Evolutionary conservation across 306 rosid genomes (phyloP).

Genomic region (Castanea crenata): DNA sequence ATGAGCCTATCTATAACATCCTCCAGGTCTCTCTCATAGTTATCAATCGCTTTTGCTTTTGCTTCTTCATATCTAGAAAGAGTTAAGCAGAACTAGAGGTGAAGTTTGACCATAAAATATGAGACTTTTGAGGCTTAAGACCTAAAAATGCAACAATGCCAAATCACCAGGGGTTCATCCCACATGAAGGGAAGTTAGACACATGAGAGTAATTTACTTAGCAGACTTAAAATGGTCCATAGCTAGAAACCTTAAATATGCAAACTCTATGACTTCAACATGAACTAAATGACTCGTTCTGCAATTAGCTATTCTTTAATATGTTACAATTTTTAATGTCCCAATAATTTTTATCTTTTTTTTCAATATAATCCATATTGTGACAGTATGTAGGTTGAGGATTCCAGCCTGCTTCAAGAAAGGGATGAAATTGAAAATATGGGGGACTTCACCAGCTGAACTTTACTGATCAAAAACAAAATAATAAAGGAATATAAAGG

Average conservation of each 20-base stretch:
- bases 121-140: background rate
- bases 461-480: no score
- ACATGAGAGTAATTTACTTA: background rate
- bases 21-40: constrained; percentile 92
- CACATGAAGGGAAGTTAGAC: background rate
- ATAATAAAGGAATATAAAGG: no score
- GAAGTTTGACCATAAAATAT: background rate
- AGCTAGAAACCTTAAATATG: background rate
- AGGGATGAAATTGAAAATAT: no score
- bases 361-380: no score
- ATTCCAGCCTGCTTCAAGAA: no score
- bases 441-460: no score
- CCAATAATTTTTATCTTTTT: no score
- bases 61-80: constrained; percentile 80
- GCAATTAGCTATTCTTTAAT: background rate
- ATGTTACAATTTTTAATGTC: no score
- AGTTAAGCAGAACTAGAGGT: constrained; percentile 42
- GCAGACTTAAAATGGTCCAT: background rate
- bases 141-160: background rate
- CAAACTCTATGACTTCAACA: background rate
- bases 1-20: constrained; percentile 94
- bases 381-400: no score
- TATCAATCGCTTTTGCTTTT: constrained; percentile 63
- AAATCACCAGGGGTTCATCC: background rate
- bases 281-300: background rate